Conservation (phyloP, 2,329 filamentous ascomycete genomes). For the Claviceps maximensis region DNA sequence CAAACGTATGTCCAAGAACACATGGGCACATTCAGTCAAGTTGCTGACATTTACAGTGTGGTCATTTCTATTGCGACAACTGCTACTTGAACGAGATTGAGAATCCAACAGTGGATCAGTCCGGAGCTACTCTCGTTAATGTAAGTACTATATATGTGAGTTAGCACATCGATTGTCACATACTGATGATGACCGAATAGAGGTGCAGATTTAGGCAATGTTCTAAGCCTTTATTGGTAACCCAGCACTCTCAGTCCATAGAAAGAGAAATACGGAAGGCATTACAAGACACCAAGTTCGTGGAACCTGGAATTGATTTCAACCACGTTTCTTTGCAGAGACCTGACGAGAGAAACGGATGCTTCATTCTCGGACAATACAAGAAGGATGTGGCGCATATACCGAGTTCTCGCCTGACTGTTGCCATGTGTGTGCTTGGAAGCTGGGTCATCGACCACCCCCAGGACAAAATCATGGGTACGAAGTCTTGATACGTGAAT, state of each 20-base stretch:
- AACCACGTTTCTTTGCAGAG: constrained; percentile 3
- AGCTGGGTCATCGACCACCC: constrained; percentile 19
- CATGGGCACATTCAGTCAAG: neutral
- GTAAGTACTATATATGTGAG: neutral
- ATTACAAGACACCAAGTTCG: neutral
- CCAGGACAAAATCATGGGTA: constrained; percentile 27
- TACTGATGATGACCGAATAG: neutral
- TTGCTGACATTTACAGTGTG: constrained; percentile 17
- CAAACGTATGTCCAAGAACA: neutral
- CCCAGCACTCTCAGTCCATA: neutral
- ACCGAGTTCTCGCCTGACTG: constrained; percentile 20
- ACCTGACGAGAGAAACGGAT: constrained; percentile 5
- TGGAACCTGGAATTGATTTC: constrained; percentile 14
- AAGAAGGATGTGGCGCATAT: constrained; percentile 3
- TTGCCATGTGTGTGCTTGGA: constrained; percentile 17
- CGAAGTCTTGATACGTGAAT: constrained; percentile 3
- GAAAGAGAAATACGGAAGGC: neutral
- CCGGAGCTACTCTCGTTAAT: neutral
- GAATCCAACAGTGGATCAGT: neutral
- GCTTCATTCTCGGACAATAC: constrained; percentile 12
- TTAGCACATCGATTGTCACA: neutral
- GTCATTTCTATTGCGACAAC: constrained; percentile 17
- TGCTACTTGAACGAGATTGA: constrained; percentile 9
- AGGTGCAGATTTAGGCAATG: neutral
- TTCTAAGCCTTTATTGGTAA: neutral